Base-by-base conservation (phyloP, 331 rosid species). In the Quercus phellos region DNA sequence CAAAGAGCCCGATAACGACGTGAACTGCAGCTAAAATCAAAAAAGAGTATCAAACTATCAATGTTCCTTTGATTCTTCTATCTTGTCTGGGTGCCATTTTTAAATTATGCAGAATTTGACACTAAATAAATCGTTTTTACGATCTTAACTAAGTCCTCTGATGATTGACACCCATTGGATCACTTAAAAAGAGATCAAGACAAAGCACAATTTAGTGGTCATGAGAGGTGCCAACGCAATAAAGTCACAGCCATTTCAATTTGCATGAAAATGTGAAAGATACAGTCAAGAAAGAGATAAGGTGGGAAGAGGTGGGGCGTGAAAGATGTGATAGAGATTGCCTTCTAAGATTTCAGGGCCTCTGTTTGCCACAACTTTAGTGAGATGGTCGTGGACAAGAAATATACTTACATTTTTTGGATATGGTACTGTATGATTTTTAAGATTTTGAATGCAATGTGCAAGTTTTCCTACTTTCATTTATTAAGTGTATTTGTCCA, bases 351-450 rank as follows among this genome's bases (percentile, higher is more conserved):
- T 85, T 87, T 80, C 89, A 79, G 38, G 78, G 70, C 58, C 76
- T 77, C 55, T 74, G 42, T 80, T 82, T 68, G 90, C 94, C 94
- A 89, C 90, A 82, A 81, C 50, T 87, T 83, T 70, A 66, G 18
- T 18, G 11, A 63, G 5, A 72, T 80, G 19, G 80, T 75, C 81
- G 84, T 90, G 92, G 94, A 77, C 61, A 17, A 32, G 7, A 70
- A 27, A 64, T 5, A 32, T 59, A 70, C 88, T 81, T 82, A 70
- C 77, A 35, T 69, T 78, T 78, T 79, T 13, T 14, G 64, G 75
- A 75, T 78, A 69, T 70, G 29, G n/a, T 38, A 29, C 54, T 74
- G 53, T 11, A 3, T 46, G 53, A 13, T 12, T 46, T 46, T 46
- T 12, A 46, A 46, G 53, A 46, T 46, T 46, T 46, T 46, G 53